Evolutionary conservation across 176 grass and related monocot genomes (phyloP), one percentile per base, ranked within the genome.

Genomic region (Oryza coarctata): DNA sequence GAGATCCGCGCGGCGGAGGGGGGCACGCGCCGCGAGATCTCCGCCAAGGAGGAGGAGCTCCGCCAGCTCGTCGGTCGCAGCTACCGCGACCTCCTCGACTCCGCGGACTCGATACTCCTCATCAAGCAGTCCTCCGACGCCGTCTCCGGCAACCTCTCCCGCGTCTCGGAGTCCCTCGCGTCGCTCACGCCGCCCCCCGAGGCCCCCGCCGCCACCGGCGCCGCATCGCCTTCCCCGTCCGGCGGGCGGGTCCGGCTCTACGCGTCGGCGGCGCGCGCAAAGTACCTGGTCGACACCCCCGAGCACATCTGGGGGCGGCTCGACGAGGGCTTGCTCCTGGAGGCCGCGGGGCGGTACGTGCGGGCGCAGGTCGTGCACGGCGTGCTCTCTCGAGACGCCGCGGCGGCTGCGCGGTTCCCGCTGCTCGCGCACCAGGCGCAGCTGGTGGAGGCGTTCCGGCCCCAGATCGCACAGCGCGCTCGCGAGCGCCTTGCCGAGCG

Each of bases 241-340:
- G 84, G 84, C 18, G 89, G 86, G 1, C 85, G 93, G 32, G 84
- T 70, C 26, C 81, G 89, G 63, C 68, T 99, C 14, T 99, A 99
- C 58, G 72, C 88, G 2, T 78, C 87, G 6, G 89, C 93, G 0
- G 90, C 96, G 39, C 89, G 96, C 17, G 89, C 92, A 68, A 99
- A 99, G 89, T 99, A 99, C 79, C 85, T 99, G 12, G 93, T 99
- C 18, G 96, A 99, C 87, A 95, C 96, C 7, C 93, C 96, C n/a
- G 96, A 99, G 85, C 92, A 95, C 89, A 99, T 99, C 65, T 99
- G 97, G 97, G 97, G 97, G 3, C 87, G 93, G 34, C 90, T 99
- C 10, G 97, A 99, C 63, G 93, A 99, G 77, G 92, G 93, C 15
- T 68, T 94, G 74, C 91, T 99, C 60, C 93, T 92, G 32, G 96